A percentile compares a stretch with the other conserved stretches of the same genome.
phyloP scores from a whole-genome alignment of 73 alveolate species.

The Paramecium pentaurelia region DNA sequence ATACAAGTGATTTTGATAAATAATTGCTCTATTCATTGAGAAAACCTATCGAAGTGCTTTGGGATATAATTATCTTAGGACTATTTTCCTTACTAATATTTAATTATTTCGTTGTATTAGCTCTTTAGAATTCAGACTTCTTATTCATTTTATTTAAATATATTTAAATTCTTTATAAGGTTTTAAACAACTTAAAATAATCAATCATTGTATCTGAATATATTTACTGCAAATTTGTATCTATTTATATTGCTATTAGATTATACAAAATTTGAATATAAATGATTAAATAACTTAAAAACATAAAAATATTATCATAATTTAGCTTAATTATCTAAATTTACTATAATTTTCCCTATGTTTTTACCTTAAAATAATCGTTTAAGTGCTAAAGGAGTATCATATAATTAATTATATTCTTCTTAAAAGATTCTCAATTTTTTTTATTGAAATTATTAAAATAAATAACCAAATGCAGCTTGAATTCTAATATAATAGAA shows the following conservation, averaged over 20 bases:
- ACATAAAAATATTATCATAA: neutral
- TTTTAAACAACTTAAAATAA: neutral
- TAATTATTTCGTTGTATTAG: neutral
- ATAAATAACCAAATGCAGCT: conserved; percentile 16
- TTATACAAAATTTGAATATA: neutral
- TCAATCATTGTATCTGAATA: neutral
- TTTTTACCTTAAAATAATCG: neutral
- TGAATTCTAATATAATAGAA: neutral
- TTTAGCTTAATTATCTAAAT: neutral
- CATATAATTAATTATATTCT: neutral
- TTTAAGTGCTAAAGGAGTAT: neutral
- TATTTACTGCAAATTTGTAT: neutral
- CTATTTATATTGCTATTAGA: neutral
- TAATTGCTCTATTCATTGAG: neutral
- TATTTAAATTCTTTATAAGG: neutral
- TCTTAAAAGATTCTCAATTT: neutral
- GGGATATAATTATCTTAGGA: neutral
- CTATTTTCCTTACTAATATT: neutral
- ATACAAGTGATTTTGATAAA: neutral
- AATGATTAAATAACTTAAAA: neutral
- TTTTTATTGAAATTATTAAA: neutral
- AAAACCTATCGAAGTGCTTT: neutral
- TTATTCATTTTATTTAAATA: neutral
- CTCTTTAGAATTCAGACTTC: neutral
- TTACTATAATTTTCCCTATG: conserved; percentile 21